Evolutionary conservation across 2,329 filamentous ascomycete species (phyloP).

Genomic region (Aspergillus sp.): DNA sequence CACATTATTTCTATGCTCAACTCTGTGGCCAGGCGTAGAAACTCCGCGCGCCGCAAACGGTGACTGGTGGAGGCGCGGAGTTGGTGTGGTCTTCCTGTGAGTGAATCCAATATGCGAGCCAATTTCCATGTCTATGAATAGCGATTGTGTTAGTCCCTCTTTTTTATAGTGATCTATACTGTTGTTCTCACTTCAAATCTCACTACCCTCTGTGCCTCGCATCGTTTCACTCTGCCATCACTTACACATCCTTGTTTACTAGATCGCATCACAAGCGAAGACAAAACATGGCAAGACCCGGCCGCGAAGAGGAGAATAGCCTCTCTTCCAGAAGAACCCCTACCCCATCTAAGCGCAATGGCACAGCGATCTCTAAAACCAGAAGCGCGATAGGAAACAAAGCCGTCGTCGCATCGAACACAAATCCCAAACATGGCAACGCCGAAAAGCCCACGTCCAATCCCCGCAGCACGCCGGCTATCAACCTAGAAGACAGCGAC

Average conservation of each 20-base stretch:
- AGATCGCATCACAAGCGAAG: not conserved
- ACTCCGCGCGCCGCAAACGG: not conserved
- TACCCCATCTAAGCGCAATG: not conserved
- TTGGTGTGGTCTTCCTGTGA: not conserved
- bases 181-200: not conserved
- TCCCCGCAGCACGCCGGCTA: not conserved
- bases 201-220: not conserved
- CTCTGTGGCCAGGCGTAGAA: not conserved
- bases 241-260: not conserved
- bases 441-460: not conserved
- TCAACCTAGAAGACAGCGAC: not conserved
- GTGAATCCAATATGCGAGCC: not conserved
- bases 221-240: not conserved
- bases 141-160: not conserved
- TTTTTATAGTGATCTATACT: not conserved
- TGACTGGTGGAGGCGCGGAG: not conserved
- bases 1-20: not conserved
- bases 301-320: not conserved
- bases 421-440: not conserved
- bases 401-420: not conserved
- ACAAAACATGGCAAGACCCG: not conserved
- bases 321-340: not conserved
- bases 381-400: not conserved
- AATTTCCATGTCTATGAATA: too few species aligned
- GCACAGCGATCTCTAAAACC: not conserved